Evolutionary conservation across 768 basidiomycete species (phyloP).

Genomic region (Lentinus tigrinus): DNA sequence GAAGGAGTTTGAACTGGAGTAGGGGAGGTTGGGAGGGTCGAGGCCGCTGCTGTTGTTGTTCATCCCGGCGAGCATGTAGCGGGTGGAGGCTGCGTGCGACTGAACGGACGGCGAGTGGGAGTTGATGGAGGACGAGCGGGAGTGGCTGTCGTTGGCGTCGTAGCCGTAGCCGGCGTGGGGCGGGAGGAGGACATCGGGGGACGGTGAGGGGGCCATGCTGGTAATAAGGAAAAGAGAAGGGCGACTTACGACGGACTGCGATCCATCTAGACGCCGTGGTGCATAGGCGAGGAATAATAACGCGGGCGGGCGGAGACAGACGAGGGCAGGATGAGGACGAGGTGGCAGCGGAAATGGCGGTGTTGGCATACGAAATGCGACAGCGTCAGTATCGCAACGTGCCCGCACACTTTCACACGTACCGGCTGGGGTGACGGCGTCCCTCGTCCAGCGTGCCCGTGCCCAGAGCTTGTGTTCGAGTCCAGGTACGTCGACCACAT

Average conservation of each 20-base stretch:
- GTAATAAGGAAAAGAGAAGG: slow-evolving; percentile 4
- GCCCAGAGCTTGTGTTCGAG: slow-evolving; percentile 18
- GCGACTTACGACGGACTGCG: slow-evolving; percentile 20
- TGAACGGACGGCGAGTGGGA: slow-evolving; percentile 29
- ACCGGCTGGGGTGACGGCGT: slow-evolving; percentile 10
- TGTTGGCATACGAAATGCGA: neutral
- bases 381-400: slow-evolving; percentile 19
- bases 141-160: slow-evolving; percentile 22
- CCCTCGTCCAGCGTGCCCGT: neutral
- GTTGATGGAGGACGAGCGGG: slow-evolving; percentile 35
- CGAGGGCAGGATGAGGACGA: slow-evolving; percentile 3
- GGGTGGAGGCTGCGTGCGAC: slow-evolving; percentile 47
- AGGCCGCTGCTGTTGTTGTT: slow-evolving; percentile 26
- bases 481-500: slow-evolving; percentile 56
- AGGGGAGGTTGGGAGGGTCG: slow-evolving; percentile 42
- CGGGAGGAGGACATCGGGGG: neutral
- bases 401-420: slow-evolving; percentile 17
- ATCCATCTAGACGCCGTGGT: slow-evolving; percentile 25
- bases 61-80: slow-evolving; percentile 44
- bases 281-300: slow-evolving; percentile 15
- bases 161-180: slow-evolving; percentile 10
- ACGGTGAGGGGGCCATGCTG: slow-evolving; percentile 10
- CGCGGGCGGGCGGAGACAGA: neutral
- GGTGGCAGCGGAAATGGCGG: slow-evolving; percentile 4
- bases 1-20: slow-evolving; percentile 25